Evolutionary conservation across 441 rosid genomes (phyloP), one percentile per base, ranked within the genome.

Genomic region (Rhodomyrtus psidioides): DNA sequence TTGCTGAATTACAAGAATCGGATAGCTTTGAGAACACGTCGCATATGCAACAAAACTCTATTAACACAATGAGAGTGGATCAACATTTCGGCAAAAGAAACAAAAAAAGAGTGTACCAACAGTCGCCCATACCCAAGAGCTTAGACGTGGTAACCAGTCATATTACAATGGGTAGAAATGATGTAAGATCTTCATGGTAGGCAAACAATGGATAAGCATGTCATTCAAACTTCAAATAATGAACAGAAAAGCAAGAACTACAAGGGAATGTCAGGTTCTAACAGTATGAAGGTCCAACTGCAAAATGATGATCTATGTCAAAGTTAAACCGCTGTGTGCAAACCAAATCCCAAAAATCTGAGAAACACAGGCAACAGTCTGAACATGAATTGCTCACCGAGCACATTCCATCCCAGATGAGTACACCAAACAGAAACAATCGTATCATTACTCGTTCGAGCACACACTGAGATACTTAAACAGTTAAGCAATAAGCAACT

Each of bases 1-100:
- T 95, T 95, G 92, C 98, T 96, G 95, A 88, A 89, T 89, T 65
- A 91, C 86, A 86, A 89, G 88, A 81, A 30, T 74, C 82, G 53
- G 81, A 26, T 53, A 86, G 58, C 42, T 84, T 59, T 89, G 82
- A 89, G 88, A 87, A 60, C 39, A 44, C 39, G 53, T 70, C 39
- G 16, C 16, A 70, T 49, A 39, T 70, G 79, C 19, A 56, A 28
- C 34, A 65, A 82, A 82, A 54, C 30, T 24, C 74, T 54, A 27
- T 82, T 46, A 26, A 12, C 79, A 39, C 0, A 0, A 70, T 2
- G 0, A 70, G 49, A 21, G 51, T 12, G 16, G 16, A 70, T 26
- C 79, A 39, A 70, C 26, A 70, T 70, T 39, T 39, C 1, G 0
- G 49, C 79, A 70, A 21, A 70, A 70, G 79, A 70, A 70, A 70